Evolutionary conservation across 2,329 filamentous ascomycete genomes (phyloP), one percentile per base, ranked within the genome.

Genomic region (Pleoardoris graminearum): DNA sequence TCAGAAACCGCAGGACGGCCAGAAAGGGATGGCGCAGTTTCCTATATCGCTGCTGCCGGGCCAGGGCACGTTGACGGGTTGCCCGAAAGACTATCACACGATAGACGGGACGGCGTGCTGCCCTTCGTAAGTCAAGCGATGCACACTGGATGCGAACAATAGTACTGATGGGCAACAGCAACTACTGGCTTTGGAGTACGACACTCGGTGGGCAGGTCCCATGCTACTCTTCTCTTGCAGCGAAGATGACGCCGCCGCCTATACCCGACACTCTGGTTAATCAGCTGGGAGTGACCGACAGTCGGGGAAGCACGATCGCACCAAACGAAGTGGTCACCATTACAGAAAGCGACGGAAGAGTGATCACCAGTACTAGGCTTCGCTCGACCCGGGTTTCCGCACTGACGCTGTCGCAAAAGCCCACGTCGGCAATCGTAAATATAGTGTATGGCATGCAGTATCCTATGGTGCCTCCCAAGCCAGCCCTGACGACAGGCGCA

Each of bases 401-500:
- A 22, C 50, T 48, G 19, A 57, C 54, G 12, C 33, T 50, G n/a
- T 59, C 57, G 4, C 27, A 32, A 37, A 63, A 60, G 47, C 61
- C 59, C 36, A 60, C 53, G 11, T 60, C 54, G 4, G 62, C 57
- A 5, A 63, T 60, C 36, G 52, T 65, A 4, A 69, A 68, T 48
- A 60, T 58, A 32, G 62, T 63, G 27, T 71, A 66, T 53, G 59
- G 65, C 10, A 63, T 65, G 54, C 60, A 65, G 50, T 72, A 66
- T 48, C 51, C 55, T 10, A 54, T 71, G 35, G 53, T 22, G 4
- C 38, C 49, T 12, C 25, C 56, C 21, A 38, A 52, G 29, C 25
- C 48, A 16, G 45, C 41, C 7, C 48, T 69, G 23, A 46, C 51
- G 35, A 51, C 49, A 6, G 55, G 56, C 38, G 53, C 59, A 17